phyloP scores from a whole-genome alignment of 1,139 yeast species.

The Lodderomyces theae region DNA sequence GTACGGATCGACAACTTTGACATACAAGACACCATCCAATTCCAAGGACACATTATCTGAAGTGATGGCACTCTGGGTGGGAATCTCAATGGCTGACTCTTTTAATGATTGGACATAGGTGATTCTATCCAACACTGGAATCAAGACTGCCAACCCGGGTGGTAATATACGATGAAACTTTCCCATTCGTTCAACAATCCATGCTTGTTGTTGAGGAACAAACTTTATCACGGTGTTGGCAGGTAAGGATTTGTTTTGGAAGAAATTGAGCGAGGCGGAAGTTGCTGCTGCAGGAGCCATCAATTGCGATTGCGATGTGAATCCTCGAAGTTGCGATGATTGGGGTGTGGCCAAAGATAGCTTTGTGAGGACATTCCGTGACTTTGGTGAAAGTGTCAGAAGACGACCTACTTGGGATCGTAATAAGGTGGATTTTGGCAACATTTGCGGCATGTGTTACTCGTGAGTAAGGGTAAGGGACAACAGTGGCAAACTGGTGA shows the following conservation, averaged over 20 bases:
- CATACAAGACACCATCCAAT: conserved; percentile 79
- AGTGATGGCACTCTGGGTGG: conserved; percentile 81
- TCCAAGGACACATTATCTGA: conserved; percentile 83
- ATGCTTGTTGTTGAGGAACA: conserved; percentile 89
- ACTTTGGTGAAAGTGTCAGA: background rate
- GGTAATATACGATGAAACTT: conserved; percentile 70
- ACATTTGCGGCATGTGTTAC: too few species aligned
- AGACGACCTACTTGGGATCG: background rate
- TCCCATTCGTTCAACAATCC: conserved; percentile 93
- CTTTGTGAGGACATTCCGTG: background rate
- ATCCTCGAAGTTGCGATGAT: conserved; percentile 1
- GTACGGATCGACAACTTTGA: conserved; percentile 75
- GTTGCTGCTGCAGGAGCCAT: conserved; percentile 5
- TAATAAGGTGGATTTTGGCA: conserved; percentile 1
- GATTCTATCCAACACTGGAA: conserved; percentile 73
- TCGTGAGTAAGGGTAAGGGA: too few species aligned
- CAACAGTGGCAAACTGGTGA: too few species aligned
- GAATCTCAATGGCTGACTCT: conserved; percentile 81
- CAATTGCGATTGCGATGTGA: conserved; percentile 1
- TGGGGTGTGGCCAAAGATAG: background rate
- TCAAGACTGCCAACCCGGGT: conserved; percentile 73
- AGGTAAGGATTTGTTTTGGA: conserved; percentile 67
- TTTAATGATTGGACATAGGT: conserved; percentile 79
- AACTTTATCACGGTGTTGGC: conserved; percentile 71
- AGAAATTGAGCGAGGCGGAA: conserved; percentile 46